Evolutionary conservation across 73 alveolate genomes (phyloP).

Genomic region (Stentor coeruleus): DNA sequence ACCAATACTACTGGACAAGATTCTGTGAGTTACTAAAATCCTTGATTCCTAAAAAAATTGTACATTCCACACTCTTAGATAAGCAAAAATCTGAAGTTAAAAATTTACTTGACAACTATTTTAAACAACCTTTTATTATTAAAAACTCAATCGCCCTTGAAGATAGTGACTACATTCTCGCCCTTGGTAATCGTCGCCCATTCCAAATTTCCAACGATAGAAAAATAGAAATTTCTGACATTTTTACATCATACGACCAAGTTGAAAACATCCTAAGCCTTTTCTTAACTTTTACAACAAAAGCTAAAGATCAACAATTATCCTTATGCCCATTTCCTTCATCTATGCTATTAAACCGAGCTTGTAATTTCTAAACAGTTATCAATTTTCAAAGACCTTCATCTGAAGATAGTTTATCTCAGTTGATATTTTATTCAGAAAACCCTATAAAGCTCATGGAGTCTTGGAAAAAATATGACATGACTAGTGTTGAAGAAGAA

Average conservation of each 20-base stretch:
- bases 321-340: not conserved
- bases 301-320: not conserved
- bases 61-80: not conserved
- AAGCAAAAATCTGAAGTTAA: not conserved
- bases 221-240: not conserved
- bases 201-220: not conserved
- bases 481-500: not conserved
- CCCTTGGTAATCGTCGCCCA: not conserved
- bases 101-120: not conserved
- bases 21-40: not conserved
- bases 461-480: too few species aligned
- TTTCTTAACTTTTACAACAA: not conserved
- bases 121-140: not conserved
- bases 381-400: not conserved
- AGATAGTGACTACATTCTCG: not conserved
- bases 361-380: conserved; percentile 1
- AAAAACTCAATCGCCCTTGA: not conserved
- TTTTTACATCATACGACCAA: not conserved
- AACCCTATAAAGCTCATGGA: too few species aligned
- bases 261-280: not conserved
- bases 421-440: not conserved
- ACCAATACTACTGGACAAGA: not conserved
- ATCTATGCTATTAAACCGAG: not conserved
- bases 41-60: not conserved
- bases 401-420: not conserved